Evolutionary conservation across 1,284 basidiomycete species (phyloP).

Genomic region (Ganoderma sp.): DNA sequence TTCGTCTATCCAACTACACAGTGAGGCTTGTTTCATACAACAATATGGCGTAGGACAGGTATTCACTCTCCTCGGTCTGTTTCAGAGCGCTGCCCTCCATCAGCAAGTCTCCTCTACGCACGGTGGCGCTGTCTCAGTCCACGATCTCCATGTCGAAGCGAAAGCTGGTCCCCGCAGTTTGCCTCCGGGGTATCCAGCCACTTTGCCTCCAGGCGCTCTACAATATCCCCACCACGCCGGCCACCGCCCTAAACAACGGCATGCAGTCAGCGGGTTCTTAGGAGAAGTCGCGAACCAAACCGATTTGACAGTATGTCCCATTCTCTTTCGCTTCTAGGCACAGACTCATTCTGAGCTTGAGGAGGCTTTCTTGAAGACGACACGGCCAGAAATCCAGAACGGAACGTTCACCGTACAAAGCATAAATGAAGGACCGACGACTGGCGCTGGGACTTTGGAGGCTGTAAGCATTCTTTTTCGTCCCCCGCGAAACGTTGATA

Average conservation of each 20-base stretch:
- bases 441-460: constrained; percentile 8
- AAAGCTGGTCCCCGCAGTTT: constrained; percentile 22
- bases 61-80: background rate
- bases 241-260: constrained; percentile 48
- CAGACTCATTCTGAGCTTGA: background rate
- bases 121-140: background rate
- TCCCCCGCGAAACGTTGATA: background rate
- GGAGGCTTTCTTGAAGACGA: background rate
- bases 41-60: no score
- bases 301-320: constrained; percentile 49
- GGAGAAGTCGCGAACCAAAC: constrained; percentile 54
- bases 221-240: no score
- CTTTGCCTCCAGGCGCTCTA: no score
- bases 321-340: background rate
- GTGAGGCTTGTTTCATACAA: no score
- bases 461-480: constrained; percentile 13
- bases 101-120: background rate
- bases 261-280: constrained; percentile 63
- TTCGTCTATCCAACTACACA: no score
- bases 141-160: constrained; percentile 12
- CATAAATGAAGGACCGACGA: constrained; percentile 5
- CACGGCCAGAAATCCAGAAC: background rate
- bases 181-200: constrained; percentile 49
- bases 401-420: background rate
- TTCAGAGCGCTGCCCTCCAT: background rate